Percentiles rank a stretch among this genome's conserved stretches.
phyloP scores from a whole-genome alignment of 2,329 filamentous ascomycete species.

The Talaromyces pinophilus region DNA sequence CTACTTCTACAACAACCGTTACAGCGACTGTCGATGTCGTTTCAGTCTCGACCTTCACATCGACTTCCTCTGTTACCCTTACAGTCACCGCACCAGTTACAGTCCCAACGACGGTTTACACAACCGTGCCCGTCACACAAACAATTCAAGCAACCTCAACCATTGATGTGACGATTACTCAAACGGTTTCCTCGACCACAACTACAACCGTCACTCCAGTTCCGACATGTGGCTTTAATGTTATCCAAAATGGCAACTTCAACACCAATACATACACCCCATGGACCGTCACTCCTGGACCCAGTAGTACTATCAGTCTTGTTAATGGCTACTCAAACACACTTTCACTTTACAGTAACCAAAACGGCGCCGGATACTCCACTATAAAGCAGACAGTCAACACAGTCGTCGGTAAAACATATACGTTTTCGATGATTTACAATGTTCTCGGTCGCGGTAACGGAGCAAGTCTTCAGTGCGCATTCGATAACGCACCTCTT shows the following conservation, averaged over 20 bases:
- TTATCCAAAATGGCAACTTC: neutral
- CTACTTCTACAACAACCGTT: neutral
- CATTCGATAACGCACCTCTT: neutral
- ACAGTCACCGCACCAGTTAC: neutral
- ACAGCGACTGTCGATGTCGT: neutral
- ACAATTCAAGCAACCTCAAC: slow-evolving; percentile 3
- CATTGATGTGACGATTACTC: neutral
- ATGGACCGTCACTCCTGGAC: neutral
- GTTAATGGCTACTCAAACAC: too few species aligned
- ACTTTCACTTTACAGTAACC: neutral
- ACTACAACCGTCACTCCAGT: neutral
- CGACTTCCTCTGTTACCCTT: neutral
- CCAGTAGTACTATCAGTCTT: neutral
- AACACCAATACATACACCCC: neutral
- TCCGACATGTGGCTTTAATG: neutral
- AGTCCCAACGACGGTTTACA: neutral
- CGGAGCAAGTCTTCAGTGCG: neutral
- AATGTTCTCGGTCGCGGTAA: neutral
- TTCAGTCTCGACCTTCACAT: slow-evolving; percentile 1
- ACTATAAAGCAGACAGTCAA: neutral
- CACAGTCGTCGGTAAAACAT: neutral
- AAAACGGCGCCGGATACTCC: neutral
- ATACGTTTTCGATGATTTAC: neutral
- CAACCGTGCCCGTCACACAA: neutral
- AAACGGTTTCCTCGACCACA: neutral